Base-by-base conservation (phyloP, 768 basidiomycete species). In the Neoboletus brunneissimus region DNA sequence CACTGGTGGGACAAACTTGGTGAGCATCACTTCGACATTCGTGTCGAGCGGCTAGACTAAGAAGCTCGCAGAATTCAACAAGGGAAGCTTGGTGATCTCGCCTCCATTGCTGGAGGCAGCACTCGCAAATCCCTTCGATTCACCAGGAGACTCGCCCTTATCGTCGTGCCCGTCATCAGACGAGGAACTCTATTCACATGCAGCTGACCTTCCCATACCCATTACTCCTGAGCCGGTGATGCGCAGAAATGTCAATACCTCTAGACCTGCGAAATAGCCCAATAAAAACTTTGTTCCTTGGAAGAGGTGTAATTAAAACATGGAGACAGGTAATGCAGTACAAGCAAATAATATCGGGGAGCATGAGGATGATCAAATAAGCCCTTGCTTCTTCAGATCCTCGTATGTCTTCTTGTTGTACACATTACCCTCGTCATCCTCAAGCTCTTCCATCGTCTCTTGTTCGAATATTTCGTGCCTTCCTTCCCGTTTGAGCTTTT, bases 401-500 rank as follows among this genome's bases (percentile, higher is more conserved):
- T 96, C 93, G 67, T 94, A 98, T n/a, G 93, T 96, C 79, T 97
- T 97, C 67, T 88, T 86, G 73, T 94, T 94, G 74, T 98, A 98
- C 48, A 98, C 97, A 64, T 99, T 98, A 16, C 97, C 97, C 70
- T 98, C 97, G 45, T 92, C 92, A 69, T 99, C 97, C 69, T 99
- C 97, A 37, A 98, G 81, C 73, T 99, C 97, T 72, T 98, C 97
- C 83, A 95, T 96, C 22, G 91, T 91, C 73, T 98, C 94, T 65
- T 91, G 87, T 71, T 91, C 87, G 56, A 90, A 89, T 52, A 98
- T 88, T 67, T 98, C 97, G 64, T 91, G 87, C 20, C 89, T 81
- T n/a, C 97, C 97, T 74, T 98, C 96, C 58, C 88, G 88, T 75
- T 99, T 99, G 52, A 99, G 81, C 68, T 94, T 96, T 68, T 99